phyloP scores from a whole-genome alignment of 768 basidiomycete genomes.

The Trametes meyenii region DNA sequence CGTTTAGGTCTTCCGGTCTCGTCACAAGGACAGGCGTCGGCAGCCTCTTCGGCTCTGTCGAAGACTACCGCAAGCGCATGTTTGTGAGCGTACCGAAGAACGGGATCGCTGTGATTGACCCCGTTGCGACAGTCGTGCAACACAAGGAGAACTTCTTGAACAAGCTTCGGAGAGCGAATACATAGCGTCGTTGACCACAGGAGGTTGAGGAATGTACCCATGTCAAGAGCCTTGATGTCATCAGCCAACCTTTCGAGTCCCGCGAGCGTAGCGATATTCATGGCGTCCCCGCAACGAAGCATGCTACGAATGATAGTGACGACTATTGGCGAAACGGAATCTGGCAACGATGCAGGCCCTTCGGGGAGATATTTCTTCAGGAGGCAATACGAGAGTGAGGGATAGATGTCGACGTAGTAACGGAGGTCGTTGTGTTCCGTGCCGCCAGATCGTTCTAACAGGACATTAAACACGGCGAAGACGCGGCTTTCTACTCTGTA shows the following conservation, averaged over 20 bases:
- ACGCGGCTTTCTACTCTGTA: slow-evolving; percentile 59
- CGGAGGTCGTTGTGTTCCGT: slow-evolving; percentile 37
- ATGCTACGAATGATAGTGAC: slow-evolving; percentile 48
- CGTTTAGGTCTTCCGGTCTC: slow-evolving; percentile 56
- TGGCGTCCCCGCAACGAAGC: slow-evolving; percentile 55
- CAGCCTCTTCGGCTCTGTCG: slow-evolving; percentile 68
- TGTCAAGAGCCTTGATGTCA: slow-evolving; percentile 44
- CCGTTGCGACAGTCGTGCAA: slow-evolving; percentile 50
- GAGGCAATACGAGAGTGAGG: slow-evolving; percentile 56
- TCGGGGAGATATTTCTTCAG: slow-evolving; percentile 51
- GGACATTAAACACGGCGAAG: slow-evolving; percentile 51
- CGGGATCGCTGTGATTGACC: slow-evolving; percentile 27
- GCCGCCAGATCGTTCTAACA: slow-evolving; percentile 33
- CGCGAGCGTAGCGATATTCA: slow-evolving; percentile 58
- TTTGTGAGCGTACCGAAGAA: slow-evolving; percentile 52
- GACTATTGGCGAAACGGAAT: slow-evolving; percentile 32
- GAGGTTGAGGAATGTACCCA: slow-evolving; percentile 52
- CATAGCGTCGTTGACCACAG: slow-evolving; percentile 54
- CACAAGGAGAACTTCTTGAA: slow-evolving; percentile 63
- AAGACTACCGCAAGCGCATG: slow-evolving; percentile 60
- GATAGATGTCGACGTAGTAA: slow-evolving; percentile 52
- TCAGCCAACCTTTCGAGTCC: slow-evolving; percentile 57
- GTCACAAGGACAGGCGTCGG: slow-evolving; percentile 67
- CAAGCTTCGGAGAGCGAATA: slow-evolving; percentile 52
- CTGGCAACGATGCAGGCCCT: slow-evolving; percentile 36